These are phyloP conservation scores for Odontarrhena argentea DNA, from an alignment of 345 rosid species.

Conservation along the genomic window DNA sequence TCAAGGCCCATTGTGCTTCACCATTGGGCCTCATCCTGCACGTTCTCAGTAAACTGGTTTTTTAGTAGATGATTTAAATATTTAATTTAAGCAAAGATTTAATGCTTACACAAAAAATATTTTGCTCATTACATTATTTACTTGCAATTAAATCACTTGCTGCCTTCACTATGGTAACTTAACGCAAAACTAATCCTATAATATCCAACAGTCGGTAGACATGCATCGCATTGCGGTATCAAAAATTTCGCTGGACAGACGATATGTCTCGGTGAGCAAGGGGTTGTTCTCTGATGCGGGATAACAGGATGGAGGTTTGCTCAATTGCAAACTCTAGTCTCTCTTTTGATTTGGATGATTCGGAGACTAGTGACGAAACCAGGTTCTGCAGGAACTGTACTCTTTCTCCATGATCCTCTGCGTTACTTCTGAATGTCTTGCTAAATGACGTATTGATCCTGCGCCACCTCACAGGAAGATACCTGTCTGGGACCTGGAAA, in stretches of 20 bases:
- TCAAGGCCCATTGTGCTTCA: background rate
- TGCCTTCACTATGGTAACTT: background rate
- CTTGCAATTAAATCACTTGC: constrained; percentile 19
- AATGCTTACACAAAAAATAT: background rate
- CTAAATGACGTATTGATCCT: constrained; percentile 54
- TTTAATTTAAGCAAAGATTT: background rate
- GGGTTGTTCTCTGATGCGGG: constrained; percentile 81
- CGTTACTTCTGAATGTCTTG: constrained; percentile 51
- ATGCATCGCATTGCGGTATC: constrained; percentile 22
- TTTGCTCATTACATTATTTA: constrained; percentile 18
- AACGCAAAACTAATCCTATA: constrained; percentile 2
- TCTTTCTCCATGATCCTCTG: constrained; percentile 60
- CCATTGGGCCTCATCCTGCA: constrained; percentile 1
- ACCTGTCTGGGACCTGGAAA: constrained; percentile 87
- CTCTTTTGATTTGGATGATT: constrained; percentile 82
- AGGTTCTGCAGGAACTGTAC: constrained; percentile 75
- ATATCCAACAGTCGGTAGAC: background rate
- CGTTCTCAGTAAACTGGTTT: too few species aligned
- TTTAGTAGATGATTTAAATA: too few species aligned
- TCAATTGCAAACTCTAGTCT: constrained; percentile 80
- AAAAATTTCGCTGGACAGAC: constrained; percentile 38
- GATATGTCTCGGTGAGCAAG: constrained; percentile 35
- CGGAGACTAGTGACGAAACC: constrained; percentile 68
- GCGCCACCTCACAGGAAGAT: constrained; percentile 87
- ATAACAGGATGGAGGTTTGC: constrained; percentile 66